Base-by-base conservation (phyloP, 371 early-diverging fungal genomes). In the Batrachochytrium dendrobatidis region DNA sequence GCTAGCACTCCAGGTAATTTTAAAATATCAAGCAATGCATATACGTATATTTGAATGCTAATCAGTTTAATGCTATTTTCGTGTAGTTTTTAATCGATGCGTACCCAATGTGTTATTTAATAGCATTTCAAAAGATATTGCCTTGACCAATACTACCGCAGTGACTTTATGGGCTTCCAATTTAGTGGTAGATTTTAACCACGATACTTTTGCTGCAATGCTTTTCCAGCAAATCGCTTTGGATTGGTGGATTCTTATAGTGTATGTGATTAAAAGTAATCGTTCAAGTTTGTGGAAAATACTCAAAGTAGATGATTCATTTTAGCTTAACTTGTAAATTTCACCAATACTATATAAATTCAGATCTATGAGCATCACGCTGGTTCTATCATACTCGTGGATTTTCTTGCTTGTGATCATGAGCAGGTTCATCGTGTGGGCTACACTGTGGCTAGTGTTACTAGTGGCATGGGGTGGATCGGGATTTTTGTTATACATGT, bases 381-480 rank as follows among this genome's bases (percentile, higher is more conserved):
- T n/a, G n/a, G n/a, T 71, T 17, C 18, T 73, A 8, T 65, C 65
- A 20, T 69, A 64, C 51, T 15, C 64, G 10, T 77, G 71, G 68
- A 28, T 72, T 24, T 49, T 68, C 43, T 49, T 75, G 1, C 57
- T 75, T 30, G 53, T 67, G 34, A 25, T 56, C 2, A 50, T 72
- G 32, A 65, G 67, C 15, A 62, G 62, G 31, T 26, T 59, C 18
- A 65, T 77, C 48, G 70, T 77, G 20, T 77, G 73, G 73, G 15
- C 60, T 26, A 75, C 72, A 20, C 62, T 68, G 25, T 28, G 66
- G 20, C 33, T 67, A 18, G 34, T 69, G 31, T 60, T 54, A 55
- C 66, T 59, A 15, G 31, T 70, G n/a, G 50, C 63, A 30, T 55
- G 12, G 15, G 39, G 39, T n/a, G 39, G 12, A 12, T 39, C 39